Base-by-base conservation (phyloP, 2,329 filamentous ascomycete genomes). In the Aureobasidium zeae region DNA sequence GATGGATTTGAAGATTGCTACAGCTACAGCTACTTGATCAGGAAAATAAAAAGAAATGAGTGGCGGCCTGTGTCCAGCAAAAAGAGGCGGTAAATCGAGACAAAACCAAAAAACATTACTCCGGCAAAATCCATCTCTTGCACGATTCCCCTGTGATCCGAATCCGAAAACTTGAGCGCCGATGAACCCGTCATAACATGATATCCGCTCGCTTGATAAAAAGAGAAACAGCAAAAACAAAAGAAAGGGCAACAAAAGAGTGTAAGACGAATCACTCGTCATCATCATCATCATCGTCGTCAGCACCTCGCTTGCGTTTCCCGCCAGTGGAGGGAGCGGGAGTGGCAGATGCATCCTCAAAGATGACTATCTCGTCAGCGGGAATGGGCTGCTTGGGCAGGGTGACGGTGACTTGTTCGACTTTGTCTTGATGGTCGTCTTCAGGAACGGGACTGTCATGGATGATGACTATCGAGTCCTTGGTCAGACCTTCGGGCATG, bases 401-500 rank as follows among this genome's bases (percentile, higher is more conserved):
- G 12, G 39, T 26, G 15, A 43, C 21, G 29, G 34, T 9, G 29
- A 43, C 22, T 1, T 29, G 39, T 21, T 29, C 19, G 6, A n/a
- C 30, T 9, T 13, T 21, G 5, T 26, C 21, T 2, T 33, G 16
- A 5, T 31, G n/a, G 12, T 41, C 10, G n/a, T 24, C 19, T n/a
- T 2, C 12, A 22, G 28, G 28, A 24, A n/a, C 20, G 0, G 47
- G 46, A 17, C 34, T 45, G 11, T 51, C 50, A 15, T 47, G 46
- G 12, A 60, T 49, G 17, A 60, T 42, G 29, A 60, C 53, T 49
- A 55, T 48, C 13, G 55, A 54, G 22, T 58, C 55, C 48, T 56
- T 56, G 19, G 50, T 49, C 6, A 62, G 39, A 10, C 60, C 59
- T 36, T 59, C 59, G 0, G 59, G 53, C 33, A 58, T 50, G 50